A percentile compares a stretch with the other conserved stretches of the same genome.
Conservation (phyloP, 2,329 filamentous ascomycete genomes). For the Sporothrix pseudoabietina region DNA sequence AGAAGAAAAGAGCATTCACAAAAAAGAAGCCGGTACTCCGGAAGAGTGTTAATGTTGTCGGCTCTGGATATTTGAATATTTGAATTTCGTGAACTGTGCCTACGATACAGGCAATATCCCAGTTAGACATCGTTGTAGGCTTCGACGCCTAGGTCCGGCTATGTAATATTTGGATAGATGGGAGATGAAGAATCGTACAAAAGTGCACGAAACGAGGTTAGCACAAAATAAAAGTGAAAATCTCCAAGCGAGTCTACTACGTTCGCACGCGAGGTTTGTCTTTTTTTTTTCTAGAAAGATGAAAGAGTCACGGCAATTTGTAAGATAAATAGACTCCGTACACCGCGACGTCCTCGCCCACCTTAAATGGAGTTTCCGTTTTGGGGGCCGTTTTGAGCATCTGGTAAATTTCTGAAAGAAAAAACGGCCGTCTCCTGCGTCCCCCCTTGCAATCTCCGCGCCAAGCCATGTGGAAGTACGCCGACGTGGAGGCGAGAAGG, state of each 20-base stretch:
- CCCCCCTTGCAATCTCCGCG: conserved; percentile 14
- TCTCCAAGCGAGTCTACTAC: not conserved
- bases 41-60: not conserved
- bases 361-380: not conserved
- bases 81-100: not conserved
- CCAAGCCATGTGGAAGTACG: conserved; percentile 2
- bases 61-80: not conserved
- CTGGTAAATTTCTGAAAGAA: not conserved
- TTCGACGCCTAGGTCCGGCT: not conserved
- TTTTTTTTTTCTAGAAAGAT: not conserved
- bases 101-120: conserved; percentile 12
- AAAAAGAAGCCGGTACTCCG: not conserved
- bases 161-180: not conserved
- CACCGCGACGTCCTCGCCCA: too few relatives aligned
- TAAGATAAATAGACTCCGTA: too few relatives aligned
- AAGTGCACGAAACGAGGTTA: not conserved
- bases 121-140: not conserved
- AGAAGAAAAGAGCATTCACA: not conserved
- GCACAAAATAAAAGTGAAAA: not conserved
- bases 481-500: conserved; percentile 3
- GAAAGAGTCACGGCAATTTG: too few relatives aligned
- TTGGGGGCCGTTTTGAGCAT: not conserved
- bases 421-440: not conserved
- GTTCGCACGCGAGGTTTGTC: not conserved
- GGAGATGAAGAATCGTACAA: not conserved